A percentile compares a stretch with the other conserved stretches of the same genome.
These are phyloP conservation scores for Coelastrella sp. DNA, from an alignment of 139 green algal species.

Conservation along the genomic window DNA sequence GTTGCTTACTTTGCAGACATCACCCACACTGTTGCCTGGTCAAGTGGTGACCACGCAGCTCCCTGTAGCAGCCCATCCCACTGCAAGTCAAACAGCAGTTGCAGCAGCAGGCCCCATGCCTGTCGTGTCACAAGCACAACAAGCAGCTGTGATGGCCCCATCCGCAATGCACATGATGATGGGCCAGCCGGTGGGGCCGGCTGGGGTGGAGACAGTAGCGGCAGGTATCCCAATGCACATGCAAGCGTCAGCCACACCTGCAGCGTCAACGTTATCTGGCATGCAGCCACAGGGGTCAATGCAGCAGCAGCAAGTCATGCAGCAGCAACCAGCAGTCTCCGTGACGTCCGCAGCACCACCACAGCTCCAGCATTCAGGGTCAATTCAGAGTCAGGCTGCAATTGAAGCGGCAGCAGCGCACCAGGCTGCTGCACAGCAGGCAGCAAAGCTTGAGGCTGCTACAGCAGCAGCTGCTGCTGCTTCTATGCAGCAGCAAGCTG, in stretches of 20 bases:
- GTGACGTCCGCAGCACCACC: neutral
- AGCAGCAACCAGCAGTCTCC: constrained; percentile 29
- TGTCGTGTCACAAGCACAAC: neutral
- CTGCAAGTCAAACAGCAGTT: neutral
- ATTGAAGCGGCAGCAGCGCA: constrained; percentile 29
- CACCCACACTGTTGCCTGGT: constrained; percentile 6
- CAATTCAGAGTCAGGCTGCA: constrained; percentile 22
- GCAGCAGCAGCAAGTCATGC: neutral
- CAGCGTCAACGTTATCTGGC: neutral
- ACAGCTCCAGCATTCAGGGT: constrained; percentile 5
- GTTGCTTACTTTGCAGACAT: neutral
- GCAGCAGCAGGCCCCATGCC: neutral
- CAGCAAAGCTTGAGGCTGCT: constrained; percentile 33
- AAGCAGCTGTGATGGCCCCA: neutral
- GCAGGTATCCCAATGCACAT: constrained; percentile 20
- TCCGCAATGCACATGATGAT: neutral
- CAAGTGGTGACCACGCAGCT: neutral
- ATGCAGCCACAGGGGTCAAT: neutral
- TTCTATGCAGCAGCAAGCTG: constrained; percentile 34
- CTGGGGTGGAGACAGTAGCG: constrained; percentile 5
- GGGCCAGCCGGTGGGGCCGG: neutral
- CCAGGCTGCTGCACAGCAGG: constrained; percentile 19
- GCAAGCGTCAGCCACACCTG: neutral
- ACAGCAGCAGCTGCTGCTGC: constrained; percentile 23
- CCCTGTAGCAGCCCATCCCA: neutral